Conservation (phyloP, 2,329 filamentous ascomycete species). For the Sporothrix luriei region DNA sequence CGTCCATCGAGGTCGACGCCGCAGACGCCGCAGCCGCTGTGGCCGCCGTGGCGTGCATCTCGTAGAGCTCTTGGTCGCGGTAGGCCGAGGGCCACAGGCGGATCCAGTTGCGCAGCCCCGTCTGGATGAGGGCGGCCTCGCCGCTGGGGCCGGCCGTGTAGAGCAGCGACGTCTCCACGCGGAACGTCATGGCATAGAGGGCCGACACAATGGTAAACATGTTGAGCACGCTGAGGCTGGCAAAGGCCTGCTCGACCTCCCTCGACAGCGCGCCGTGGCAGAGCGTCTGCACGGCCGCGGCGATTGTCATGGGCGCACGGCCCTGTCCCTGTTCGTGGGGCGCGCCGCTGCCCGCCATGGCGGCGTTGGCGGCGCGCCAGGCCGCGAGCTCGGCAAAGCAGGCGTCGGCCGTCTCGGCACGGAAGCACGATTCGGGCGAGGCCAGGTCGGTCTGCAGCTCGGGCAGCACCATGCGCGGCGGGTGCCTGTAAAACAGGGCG, state of each 20-base stretch:
- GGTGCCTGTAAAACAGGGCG: constrained; percentile 18
- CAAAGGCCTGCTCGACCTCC: constrained; percentile 22
- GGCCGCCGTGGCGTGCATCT: constrained; percentile 19
- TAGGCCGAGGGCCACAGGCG: constrained; percentile 21
- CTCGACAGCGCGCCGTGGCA: constrained; percentile 19
- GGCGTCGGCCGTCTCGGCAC: constrained; percentile 11
- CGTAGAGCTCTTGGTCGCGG: constrained; percentile 24
- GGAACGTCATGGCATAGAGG: constrained; percentile 25
- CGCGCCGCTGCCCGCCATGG: not conserved
- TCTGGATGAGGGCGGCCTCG: constrained; percentile 24
- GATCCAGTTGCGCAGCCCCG: constrained; percentile 18
- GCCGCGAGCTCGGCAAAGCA: constrained; percentile 20
- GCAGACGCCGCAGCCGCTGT: not conserved
- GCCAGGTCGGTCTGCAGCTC: constrained; percentile 21
- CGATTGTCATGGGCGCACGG: not conserved
- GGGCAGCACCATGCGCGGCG: constrained; percentile 17
- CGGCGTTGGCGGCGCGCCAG: constrained; percentile 15
- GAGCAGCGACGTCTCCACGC: constrained; percentile 23
- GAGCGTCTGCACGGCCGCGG: constrained; percentile 1
- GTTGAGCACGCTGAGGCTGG: constrained; percentile 16
- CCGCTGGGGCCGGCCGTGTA: constrained; percentile 19
- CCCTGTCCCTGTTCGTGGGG: not conserved
- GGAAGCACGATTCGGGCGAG: constrained; percentile 18
- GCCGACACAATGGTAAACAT: constrained; percentile 28
- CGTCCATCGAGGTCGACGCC: not conserved